phyloP scores from a whole-genome alignment of 148 eudicot species.

The Persicaria tinctoria region DNA sequence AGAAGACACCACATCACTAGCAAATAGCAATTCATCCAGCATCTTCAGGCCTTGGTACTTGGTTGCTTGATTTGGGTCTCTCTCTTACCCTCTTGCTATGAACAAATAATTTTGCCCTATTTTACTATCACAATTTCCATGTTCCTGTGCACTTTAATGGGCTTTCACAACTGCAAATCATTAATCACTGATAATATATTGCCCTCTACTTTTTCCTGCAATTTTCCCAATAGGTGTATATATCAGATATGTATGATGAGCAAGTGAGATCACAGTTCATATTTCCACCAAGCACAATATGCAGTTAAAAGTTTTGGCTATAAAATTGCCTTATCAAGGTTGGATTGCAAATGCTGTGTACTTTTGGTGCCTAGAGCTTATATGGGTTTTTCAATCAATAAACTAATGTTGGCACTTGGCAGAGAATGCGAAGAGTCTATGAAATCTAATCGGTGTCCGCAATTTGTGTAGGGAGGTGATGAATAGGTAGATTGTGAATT shows the following conservation, averaged over 20 bases:
- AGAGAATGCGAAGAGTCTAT: not conserved
- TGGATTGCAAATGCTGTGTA: not conserved
- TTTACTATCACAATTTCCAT: not conserved
- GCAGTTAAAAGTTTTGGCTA: no score
- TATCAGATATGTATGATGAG: no score
- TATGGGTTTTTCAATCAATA: no score
- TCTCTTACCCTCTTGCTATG: not conserved
- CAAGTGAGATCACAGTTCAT: no score
- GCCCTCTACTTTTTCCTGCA: not conserved
- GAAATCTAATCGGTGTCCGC: not conserved
- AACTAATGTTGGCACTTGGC: no score
- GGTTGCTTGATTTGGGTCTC: not conserved
- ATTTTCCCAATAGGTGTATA: no score
- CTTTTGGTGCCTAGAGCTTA: no score
- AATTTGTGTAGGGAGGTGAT: not conserved
- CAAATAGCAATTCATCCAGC: not conserved
- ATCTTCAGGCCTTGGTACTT: not conserved
- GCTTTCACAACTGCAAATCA: not conserved
- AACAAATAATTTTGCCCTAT: not conserved
- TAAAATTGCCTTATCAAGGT: not conserved
- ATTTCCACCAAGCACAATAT: no score
- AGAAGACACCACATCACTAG: not conserved
- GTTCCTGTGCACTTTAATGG: no score
- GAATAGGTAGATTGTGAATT: not conserved
- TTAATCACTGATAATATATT: not conserved